phyloP scores from a whole-genome alignment of 2,329 filamentous ascomycete species.

The Calycina herbarum region DNA sequence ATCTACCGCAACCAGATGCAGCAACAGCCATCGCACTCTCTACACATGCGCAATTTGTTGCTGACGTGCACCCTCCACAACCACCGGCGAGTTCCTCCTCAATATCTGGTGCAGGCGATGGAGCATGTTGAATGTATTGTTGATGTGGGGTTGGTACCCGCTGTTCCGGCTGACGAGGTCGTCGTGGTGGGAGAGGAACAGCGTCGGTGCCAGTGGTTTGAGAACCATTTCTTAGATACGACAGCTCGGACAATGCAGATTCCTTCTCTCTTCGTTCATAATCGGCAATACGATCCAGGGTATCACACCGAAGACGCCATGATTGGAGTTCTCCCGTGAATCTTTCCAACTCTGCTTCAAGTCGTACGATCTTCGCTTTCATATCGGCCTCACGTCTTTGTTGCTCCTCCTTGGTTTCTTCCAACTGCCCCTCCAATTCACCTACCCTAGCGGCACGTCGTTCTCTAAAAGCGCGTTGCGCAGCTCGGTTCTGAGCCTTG shows the following conservation, averaged over 20 bases:
- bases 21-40: slow-evolving; percentile 58
- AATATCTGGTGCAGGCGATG: slow-evolving; percentile 36
- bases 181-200: slow-evolving; percentile 42
- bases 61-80: slow-evolving; percentile 57
- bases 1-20: slow-evolving; percentile 63
- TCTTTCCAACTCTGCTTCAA: slow-evolving; percentile 67
- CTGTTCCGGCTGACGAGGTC: slow-evolving; percentile 27
- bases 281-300: slow-evolving; percentile 37
- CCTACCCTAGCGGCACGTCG: slow-evolving; percentile 81
- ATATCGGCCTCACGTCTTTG: slow-evolving; percentile 59
- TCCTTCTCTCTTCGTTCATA: slow-evolving; percentile 45
- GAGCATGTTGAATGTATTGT: slow-evolving; percentile 26
- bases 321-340: slow-evolving; percentile 46
- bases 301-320: slow-evolving; percentile 38
- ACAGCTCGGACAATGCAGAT: slow-evolving; percentile 43
- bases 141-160: slow-evolving; percentile 26
- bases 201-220: slow-evolving; percentile 40
- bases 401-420: slow-evolving; percentile 58
- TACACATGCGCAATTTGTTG: slow-evolving; percentile 57
- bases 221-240: slow-evolving; percentile 37
- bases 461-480: slow-evolving; percentile 88
- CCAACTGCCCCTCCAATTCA: slow-evolving; percentile 68
- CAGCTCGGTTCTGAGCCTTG: slow-evolving; percentile 90
- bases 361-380: slow-evolving; percentile 52
- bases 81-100: slow-evolving; percentile 37